A percentile compares a stretch with the other conserved stretches of the same genome.
Evolutionary conservation across 169 alveolate species (phyloP).

Genomic region (Cryptosporidium meleagridis): DNA sequence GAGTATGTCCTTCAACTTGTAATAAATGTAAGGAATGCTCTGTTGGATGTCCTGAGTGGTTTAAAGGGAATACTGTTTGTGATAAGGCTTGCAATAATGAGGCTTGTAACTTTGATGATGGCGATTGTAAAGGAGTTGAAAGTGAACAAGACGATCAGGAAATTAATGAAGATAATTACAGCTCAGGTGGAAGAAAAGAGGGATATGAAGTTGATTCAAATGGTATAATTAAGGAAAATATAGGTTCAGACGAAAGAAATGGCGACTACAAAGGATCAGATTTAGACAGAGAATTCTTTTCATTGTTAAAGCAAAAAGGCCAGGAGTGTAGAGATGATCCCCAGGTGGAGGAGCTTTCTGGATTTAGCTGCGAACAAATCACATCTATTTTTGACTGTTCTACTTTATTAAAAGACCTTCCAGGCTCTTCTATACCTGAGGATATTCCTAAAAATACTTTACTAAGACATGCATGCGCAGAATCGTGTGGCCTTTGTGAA

Average conservation of each 20-base stretch:
- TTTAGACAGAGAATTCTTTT: conserved; percentile 5
- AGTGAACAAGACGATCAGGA: background rate
- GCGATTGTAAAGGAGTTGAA: conserved; percentile 5
- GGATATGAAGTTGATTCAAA: background rate
- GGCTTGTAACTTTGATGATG: conserved; percentile 31
- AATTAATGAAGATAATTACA: background rate
- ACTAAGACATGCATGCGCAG: conserved; percentile 55
- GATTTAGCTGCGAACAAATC: conserved; percentile 49
- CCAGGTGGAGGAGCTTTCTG: conserved; percentile 41
- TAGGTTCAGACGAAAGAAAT: background rate
- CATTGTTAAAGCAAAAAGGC: conserved; percentile 6
- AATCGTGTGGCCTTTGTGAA: conserved; percentile 42
- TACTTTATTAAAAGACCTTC: conserved; percentile 34
- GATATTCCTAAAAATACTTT: conserved; percentile 42
- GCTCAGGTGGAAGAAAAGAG: background rate
- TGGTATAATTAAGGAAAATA: background rate
- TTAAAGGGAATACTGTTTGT: conserved; percentile 50
- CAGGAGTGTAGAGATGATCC: conserved; percentile 48
- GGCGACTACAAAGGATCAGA: background rate
- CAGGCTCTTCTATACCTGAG: conserved; percentile 41
- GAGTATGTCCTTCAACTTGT: conserved; percentile 79
- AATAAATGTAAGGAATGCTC: conserved; percentile 76
- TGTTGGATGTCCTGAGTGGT: conserved; percentile 46
- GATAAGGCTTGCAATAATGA: conserved; percentile 45
- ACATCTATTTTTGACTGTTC: conserved; percentile 41